These are phyloP conservation scores for Xylariaceae sp. DNA, from an alignment of 2,329 filamentous ascomycete genomes.

Conservation along the genomic window DNA sequence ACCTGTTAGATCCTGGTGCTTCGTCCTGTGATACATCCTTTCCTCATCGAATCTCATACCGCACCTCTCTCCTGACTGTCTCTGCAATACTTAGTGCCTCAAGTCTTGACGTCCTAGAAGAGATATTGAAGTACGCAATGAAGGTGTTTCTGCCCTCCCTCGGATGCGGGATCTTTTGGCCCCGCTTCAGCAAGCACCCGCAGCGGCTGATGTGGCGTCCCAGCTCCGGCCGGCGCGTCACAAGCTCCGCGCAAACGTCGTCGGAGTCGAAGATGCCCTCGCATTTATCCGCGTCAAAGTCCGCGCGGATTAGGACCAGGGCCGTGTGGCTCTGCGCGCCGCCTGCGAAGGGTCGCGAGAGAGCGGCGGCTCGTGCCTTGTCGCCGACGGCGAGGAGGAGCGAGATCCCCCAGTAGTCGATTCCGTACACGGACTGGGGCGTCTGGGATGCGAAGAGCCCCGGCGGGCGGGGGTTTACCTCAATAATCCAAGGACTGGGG, in stretches of 20 bases:
- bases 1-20: not conserved
- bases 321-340: constrained; percentile 35
- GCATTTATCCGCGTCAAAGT: constrained; percentile 29
- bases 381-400: constrained; percentile 32
- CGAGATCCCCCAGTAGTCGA: constrained; percentile 38
- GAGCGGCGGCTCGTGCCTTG: constrained; percentile 29
- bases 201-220: constrained; percentile 30
- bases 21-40: not conserved
- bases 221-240: constrained; percentile 35
- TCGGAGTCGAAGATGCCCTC: constrained; percentile 41
- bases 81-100: constrained; percentile 33
- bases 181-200: constrained; percentile 37
- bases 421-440: constrained; percentile 35
- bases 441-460: constrained; percentile 37
- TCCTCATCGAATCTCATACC: constrained; percentile 32
- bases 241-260: constrained; percentile 39
- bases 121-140: constrained; percentile 40
- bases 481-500: constrained; percentile 35
- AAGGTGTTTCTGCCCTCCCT: constrained; percentile 37
- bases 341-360: constrained; percentile 31
- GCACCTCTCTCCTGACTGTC: constrained; percentile 32
- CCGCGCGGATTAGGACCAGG: constrained; percentile 38
- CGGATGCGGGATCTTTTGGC: constrained; percentile 37
- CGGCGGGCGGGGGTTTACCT: constrained; percentile 39
- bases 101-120: constrained; percentile 34